phyloP scores from a whole-genome alignment of 177 flowering plant species.

The Viscum album region DNA sequence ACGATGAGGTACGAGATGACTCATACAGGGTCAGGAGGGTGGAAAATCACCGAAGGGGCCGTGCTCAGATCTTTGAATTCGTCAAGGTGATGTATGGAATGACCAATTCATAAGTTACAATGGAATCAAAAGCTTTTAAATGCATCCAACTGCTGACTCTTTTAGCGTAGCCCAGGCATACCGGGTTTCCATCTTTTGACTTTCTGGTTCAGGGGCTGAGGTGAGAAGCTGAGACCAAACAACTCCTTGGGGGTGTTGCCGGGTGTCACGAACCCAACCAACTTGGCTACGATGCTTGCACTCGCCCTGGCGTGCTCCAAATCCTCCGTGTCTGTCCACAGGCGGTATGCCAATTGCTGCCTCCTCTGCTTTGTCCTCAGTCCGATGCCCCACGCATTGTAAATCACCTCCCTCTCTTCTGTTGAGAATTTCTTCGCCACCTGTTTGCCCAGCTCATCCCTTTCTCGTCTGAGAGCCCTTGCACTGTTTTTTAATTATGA shows the following conservation, averaged over 20 bases:
- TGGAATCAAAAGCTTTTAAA: background rate
- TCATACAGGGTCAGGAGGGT: constrained; percentile 46
- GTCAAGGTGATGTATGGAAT: no score
- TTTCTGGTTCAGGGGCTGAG: constrained; percentile 13
- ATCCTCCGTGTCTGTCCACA: constrained; percentile 40
- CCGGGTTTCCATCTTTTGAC: constrained; percentile 22
- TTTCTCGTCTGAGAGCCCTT: constrained; percentile 39
- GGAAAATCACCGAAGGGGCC: constrained; percentile 89
- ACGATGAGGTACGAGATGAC: constrained; percentile 83
- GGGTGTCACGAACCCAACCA: constrained; percentile 28
- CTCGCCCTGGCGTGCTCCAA: constrained; percentile 42
- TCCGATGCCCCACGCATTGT: constrained; percentile 38
- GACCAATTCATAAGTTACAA: background rate
- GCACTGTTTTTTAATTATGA: constrained; percentile 17
- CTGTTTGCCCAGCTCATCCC: constrained; percentile 33
- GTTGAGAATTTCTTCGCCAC: constrained; percentile 28
- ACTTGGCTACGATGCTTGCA: constrained; percentile 44
- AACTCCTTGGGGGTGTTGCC: constrained; percentile 37
- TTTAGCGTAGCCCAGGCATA: constrained; percentile 12
- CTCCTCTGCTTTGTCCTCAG: constrained; percentile 41
- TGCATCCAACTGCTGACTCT: background rate
- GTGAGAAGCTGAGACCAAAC: constrained; percentile 42
- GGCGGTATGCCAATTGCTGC: constrained; percentile 24
- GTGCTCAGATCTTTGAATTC: constrained; percentile 47
- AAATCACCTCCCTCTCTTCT: constrained; percentile 32